phyloP scores from a whole-genome alignment of 2,329 filamentous ascomycete genomes.

The Aspergillus caelatus region DNA sequence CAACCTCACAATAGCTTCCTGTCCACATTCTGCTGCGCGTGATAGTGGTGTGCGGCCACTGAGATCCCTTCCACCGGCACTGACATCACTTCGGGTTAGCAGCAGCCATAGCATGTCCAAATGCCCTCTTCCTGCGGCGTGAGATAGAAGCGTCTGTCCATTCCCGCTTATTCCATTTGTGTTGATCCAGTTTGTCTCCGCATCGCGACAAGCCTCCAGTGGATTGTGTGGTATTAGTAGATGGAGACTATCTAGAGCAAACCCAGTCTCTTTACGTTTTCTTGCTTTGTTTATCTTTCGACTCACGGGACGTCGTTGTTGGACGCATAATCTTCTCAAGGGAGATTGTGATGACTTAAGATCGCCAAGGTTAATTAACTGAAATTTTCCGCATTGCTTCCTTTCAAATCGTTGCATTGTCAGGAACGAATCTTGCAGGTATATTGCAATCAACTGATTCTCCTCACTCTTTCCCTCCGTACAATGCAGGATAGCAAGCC shows the following conservation, averaged over 20 bases:
- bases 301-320: background rate
- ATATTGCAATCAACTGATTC: background rate
- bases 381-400: background rate
- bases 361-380: background rate
- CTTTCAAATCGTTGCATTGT: constrained; percentile 2
- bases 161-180: background rate
- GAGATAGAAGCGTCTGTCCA: background rate
- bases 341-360: constrained; percentile 1
- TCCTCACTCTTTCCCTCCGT: background rate
- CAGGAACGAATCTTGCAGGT: background rate
- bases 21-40: background rate
- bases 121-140: background rate
- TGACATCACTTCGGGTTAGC: background rate
- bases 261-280: background rate
- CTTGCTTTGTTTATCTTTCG: background rate
- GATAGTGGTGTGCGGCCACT: background rate
- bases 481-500: background rate
- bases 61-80: background rate
- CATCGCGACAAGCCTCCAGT: background rate
- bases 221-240: background rate
- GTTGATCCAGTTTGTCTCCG: background rate
- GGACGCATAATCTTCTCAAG: background rate
- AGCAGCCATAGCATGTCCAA: constrained; percentile 2
- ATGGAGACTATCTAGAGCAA: background rate
- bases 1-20: background rate